Evolutionary conservation across 208 protist species (phyloP).

Genomic region (Acanthamoeba healyi): DNA sequence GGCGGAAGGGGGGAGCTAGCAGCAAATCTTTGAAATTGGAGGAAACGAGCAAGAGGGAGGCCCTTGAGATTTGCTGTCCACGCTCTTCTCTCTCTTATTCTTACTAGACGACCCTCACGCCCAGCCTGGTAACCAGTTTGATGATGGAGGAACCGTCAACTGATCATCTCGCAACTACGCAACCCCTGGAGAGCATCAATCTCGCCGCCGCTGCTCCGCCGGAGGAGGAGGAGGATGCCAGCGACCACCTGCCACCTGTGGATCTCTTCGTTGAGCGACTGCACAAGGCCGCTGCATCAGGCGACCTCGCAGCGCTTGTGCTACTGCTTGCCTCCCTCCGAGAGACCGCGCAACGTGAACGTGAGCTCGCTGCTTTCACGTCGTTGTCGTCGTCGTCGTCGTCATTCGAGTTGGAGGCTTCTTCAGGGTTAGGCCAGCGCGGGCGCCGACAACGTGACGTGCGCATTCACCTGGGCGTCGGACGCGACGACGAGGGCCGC

Average conservation of each 20-base stretch:
- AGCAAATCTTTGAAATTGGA: no score
- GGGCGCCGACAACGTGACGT: conserved; percentile 25
- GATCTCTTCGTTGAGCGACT: conserved; percentile 48
- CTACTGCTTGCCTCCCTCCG: not conserved
- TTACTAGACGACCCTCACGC: no score
- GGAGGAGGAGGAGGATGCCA: no score
- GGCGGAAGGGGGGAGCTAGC: no score
- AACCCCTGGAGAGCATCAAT: no score
- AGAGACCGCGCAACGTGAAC: conserved; percentile 16
- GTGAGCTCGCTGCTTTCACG: not conserved
- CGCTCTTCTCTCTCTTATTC: no score
- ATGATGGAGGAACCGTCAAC: no score
- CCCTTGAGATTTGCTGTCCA: no score
- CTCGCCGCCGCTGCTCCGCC: no score
- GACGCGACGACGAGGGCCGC: conserved; percentile 43
- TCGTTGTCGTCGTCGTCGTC: not conserved
- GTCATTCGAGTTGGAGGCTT: not conserved
- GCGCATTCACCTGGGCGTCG: conserved; percentile 38
- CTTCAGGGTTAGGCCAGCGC: not conserved
- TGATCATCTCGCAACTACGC: no score
- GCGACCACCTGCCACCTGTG: not conserved
- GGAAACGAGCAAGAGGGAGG: no score
- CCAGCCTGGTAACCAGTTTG: no score
- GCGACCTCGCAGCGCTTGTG: not conserved
- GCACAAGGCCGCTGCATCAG: not conserved